Evolutionary conservation across 2,329 filamentous ascomycete genomes (phyloP).

Genomic region (Trichoderma koningii): DNA sequence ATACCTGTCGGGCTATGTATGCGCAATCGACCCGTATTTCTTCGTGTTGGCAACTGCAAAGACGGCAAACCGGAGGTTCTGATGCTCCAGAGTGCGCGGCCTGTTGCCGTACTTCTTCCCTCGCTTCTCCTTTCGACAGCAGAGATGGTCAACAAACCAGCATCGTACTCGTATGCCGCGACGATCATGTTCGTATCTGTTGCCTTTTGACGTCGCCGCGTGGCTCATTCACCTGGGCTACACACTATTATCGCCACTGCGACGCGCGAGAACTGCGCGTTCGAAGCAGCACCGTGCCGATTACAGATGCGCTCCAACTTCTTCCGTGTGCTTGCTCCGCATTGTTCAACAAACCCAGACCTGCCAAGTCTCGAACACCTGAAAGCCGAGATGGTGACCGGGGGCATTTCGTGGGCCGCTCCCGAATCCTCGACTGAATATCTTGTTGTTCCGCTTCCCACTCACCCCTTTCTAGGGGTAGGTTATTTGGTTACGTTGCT

Average conservation of each 20-base stretch:
- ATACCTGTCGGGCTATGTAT: too few species aligned
- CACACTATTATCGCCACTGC: slow-evolving; percentile 9
- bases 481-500: background rate
- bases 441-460: background rate
- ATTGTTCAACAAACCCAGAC: background rate
- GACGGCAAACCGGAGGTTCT: slow-evolving; percentile 8
- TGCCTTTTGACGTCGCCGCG: slow-evolving; percentile 16
- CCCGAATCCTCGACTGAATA: background rate
- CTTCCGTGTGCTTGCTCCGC: background rate
- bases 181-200: slow-evolving; percentile 20
- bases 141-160: background rate
- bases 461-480: background rate
- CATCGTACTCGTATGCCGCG: slow-evolving; percentile 13
- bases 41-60: background rate
- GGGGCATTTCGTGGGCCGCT: background rate
- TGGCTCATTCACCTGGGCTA: slow-evolving; percentile 23
- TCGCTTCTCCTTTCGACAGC: background rate
- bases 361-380: background rate
- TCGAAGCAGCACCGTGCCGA: background rate
- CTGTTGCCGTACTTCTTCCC: slow-evolving; percentile 14
- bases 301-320: background rate
- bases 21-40: background rate
- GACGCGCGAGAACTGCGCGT: background rate
- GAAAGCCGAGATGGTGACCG: background rate
- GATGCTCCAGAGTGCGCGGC: background rate